Evolutionary conservation across 2,329 filamentous ascomycete species (phyloP).

Genomic region (Apiospora kogelbergensis): DNA sequence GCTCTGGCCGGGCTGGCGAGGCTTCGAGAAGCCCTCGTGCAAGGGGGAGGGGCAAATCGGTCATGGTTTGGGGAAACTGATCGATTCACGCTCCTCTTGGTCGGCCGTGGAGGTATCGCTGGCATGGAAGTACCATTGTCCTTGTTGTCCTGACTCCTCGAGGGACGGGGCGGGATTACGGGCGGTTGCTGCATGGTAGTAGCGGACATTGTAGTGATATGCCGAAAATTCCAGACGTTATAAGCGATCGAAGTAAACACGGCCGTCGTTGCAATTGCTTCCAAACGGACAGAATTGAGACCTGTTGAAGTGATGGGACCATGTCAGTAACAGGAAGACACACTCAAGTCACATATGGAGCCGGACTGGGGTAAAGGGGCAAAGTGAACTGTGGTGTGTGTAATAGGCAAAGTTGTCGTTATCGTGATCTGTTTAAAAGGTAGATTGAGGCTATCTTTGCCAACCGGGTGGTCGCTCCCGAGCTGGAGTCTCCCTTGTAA

Average conservation of each 20-base stretch:
- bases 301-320: background rate
- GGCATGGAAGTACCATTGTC: constrained; percentile 46
- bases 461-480: background rate
- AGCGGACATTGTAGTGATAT: constrained; percentile 44
- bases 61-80: constrained; percentile 76
- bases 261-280: background rate
- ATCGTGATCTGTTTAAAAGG: constrained; percentile 2
- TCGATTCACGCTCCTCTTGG: constrained; percentile 67
- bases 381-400: background rate
- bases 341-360: background rate
- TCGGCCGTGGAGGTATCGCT: constrained; percentile 76
- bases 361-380: background rate
- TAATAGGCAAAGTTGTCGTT: constrained; percentile 5
- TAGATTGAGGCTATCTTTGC: constrained; percentile 1
- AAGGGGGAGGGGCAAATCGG: constrained; percentile 81
- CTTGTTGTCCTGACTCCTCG: constrained; percentile 44
- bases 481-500: background rate
- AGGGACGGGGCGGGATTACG: constrained; percentile 57
- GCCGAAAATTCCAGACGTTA: background rate
- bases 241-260: background rate
- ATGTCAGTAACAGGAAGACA: constrained; percentile 2
- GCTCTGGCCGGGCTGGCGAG: constrained; percentile 21
- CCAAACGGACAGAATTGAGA: background rate
- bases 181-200: constrained; percentile 50
- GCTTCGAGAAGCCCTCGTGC: constrained; percentile 62